Conservation (phyloP, 129 eudicot genomes). For the Kitagawia praeruptora region DNA sequence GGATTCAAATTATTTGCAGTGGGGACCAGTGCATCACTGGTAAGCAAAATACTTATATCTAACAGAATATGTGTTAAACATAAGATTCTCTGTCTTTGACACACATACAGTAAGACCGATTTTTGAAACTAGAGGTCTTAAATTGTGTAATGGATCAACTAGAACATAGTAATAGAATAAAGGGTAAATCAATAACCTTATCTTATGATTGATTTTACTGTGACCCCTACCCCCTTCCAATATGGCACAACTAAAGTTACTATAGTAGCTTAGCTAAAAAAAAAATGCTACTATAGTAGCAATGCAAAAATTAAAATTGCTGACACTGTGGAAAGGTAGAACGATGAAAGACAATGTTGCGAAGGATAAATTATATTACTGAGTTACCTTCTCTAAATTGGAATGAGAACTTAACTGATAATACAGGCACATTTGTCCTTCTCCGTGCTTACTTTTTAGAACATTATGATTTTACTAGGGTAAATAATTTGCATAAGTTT, state of each 20-base stretch:
- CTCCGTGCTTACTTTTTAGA: not conserved
- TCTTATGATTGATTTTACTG: not conserved
- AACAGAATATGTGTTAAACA: not conserved
- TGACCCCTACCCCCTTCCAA: not conserved
- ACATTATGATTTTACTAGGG: not conserved
- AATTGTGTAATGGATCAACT: not conserved
- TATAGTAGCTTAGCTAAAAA: too few relatives aligned
- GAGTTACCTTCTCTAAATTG: not conserved
- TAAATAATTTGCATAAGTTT: not conserved
- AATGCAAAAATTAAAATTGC: not conserved
- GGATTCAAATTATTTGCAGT: constrained; percentile 89
- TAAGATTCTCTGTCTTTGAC: not conserved
- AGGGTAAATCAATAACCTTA: not conserved
- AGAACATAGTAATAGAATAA: not conserved
- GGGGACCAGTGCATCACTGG: constrained; percentile 88
- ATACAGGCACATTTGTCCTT: not conserved
- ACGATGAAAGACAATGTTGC: not conserved
- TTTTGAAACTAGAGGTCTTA: not conserved
- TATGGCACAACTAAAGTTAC: not conserved
- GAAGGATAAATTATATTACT: too few relatives aligned
- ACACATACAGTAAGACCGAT: not conserved
- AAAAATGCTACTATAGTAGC: not conserved
- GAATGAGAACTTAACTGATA: not conserved
- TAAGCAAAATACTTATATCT: constrained; percentile 7
- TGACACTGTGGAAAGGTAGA: not conserved